A percentile compares a stretch with the other conserved stretches of the same genome.
Conservation (phyloP, 768 basidiomycete genomes). For the Psilocybe sp. region DNA sequence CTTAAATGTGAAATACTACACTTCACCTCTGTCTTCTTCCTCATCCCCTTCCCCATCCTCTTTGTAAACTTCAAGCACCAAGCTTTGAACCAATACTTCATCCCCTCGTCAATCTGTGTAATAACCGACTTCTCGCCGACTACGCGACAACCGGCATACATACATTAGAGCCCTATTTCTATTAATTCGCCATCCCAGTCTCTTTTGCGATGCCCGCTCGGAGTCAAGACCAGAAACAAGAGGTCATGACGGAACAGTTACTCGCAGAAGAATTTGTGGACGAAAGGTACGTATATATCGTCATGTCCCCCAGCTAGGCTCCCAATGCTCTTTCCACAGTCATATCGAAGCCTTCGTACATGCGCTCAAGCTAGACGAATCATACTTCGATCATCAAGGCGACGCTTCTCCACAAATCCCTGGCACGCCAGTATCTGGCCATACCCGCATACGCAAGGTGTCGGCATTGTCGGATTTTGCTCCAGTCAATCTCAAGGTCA, state of each 20-base stretch:
- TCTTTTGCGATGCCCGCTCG: constrained; percentile 6
- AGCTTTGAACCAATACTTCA: not conserved
- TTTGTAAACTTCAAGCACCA: too few species aligned
- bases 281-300: constrained; percentile 53
- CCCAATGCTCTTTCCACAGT: constrained; percentile 18
- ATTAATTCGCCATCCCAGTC: not conserved
- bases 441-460: constrained; percentile 68
- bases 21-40: too few species aligned
- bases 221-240: constrained; percentile 4
- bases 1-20: too few species aligned
- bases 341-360: constrained; percentile 74
- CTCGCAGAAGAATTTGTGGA: constrained; percentile 63
- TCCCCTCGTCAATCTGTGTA: too few species aligned
- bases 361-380: constrained; percentile 66
- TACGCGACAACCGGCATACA: too few species aligned
- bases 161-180: too few species aligned
- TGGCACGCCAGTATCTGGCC: constrained; percentile 31
- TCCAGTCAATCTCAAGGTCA: constrained; percentile 83
- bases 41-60: too few species aligned
- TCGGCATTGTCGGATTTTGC: constrained; percentile 86
- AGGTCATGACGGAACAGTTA: constrained; percentile 26
- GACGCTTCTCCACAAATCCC: constrained; percentile 34
- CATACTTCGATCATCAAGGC: constrained; percentile 30
- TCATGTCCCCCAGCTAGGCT: not conserved
- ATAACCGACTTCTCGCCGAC: too few species aligned